Base-by-base conservation (phyloP, 2,329 filamentous ascomycete species). In the Dothistroma septosporum region DNA sequence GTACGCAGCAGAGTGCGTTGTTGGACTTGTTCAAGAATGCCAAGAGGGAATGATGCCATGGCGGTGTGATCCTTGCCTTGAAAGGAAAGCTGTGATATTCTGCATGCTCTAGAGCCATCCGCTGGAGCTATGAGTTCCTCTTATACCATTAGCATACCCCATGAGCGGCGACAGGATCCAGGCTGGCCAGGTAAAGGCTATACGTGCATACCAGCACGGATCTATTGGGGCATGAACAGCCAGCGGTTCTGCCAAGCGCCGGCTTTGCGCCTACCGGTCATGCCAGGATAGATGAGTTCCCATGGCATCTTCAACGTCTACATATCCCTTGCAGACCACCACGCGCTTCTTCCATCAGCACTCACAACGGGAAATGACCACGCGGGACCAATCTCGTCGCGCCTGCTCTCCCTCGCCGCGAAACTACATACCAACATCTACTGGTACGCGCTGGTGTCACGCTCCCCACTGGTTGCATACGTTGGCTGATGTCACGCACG, bases 1-100 rank as follows among this genome's bases (percentile, higher is more conserved):
- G 6, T n/a, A 16, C 47, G 19, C 47, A 50, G 47, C 47, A 50
- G 28, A 50, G 10, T 50, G 47, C 47, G 47, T 28, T 50, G 47
- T 21, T 50, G 47, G 64, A 68, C 48, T 58, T 73, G 35, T 71
- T 73, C 64, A 70, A 72, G 55, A 66, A 66, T 32, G 64, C 61
- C 21, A 64, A 62, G 48, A 57, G 46, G 37, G 55, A 49, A 31
- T 65, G 55, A 63, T 32, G 16, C 28, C 41, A 44, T 44, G 8
- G 4, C 14, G 14, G 1, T n/a, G 9, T 4, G 9, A 5, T 19
- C 4, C 9, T 6, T 8, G 10, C 33, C 10, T 16, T 37, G 14
- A 11, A 14, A 2, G 21, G 12, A 19, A 19, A 2, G 44, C 4
- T n/a, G 33, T 16, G 14, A 11, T 9, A 37, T 16, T n/a, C 41